A percentile compares a stretch with the other conserved stretches of the same genome.
Evolutionary conservation across 23 red algal genomes (phyloP).

Genomic region (Gracilaria vermiculophylla): DNA sequence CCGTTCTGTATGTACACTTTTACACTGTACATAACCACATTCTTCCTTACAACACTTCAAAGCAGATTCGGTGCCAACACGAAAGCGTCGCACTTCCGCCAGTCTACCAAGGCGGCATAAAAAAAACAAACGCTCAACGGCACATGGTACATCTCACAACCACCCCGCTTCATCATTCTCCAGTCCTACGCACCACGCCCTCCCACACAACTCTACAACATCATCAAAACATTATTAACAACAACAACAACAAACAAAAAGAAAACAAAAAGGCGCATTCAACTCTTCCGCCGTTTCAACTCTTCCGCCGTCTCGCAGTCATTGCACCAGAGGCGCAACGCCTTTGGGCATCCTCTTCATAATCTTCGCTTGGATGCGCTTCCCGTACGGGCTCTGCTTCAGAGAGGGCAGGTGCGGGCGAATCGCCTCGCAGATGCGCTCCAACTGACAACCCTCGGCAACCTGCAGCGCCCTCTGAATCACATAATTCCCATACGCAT

Average conservation of each 20-base stretch:
- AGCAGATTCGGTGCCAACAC: not conserved
- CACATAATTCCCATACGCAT: slow-evolving; percentile 96
- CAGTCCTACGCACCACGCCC: not conserved
- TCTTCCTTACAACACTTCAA: not conserved
- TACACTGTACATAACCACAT: slow-evolving; percentile 31
- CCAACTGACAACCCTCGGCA: slow-evolving; percentile 82
- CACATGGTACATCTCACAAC: not conserved
- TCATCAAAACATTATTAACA: slow-evolving; percentile 14
- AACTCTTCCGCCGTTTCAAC: too few species aligned
- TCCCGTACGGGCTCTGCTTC: slow-evolving; percentile 86
- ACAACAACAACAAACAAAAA: slow-evolving; percentile 6
- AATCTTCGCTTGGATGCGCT: slow-evolving; percentile 93
- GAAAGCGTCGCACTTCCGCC: not conserved
- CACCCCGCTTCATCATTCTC: not conserved
- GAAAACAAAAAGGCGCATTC: too few species aligned
- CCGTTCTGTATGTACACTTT: slow-evolving; percentile 25
- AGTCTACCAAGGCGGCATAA: not conserved
- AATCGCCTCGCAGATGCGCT: slow-evolving; percentile 93
- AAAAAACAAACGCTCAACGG: not conserved
- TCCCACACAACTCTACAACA: not conserved
- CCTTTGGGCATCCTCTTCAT: slow-evolving; percentile 74
- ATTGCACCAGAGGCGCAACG: slow-evolving; percentile 13
- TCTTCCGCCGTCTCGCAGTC: not conserved
- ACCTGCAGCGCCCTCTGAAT: slow-evolving; percentile 89
- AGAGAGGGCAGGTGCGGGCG: slow-evolving; percentile 86